Evolutionary conservation across 345 rosid species (phyloP).

Genomic region (Clausena lansium): DNA sequence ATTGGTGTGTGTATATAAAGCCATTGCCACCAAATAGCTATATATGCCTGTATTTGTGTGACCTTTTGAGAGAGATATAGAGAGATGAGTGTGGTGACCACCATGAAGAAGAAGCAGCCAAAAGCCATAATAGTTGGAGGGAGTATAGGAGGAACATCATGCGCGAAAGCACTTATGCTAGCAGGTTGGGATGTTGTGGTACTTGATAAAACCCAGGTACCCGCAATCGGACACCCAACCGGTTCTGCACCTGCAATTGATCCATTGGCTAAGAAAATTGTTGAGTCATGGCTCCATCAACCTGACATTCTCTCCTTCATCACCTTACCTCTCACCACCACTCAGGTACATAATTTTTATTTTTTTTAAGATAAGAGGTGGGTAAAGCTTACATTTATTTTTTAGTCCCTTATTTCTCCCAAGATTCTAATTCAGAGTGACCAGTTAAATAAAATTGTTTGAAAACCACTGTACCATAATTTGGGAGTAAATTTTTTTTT

Average conservation of each 20-base stretch:
- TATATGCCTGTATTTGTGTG: no score
- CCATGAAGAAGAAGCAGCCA: slow-evolving; percentile 19
- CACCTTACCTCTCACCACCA: slow-evolving; percentile 54
- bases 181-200: slow-evolving; percentile 67
- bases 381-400: no score
- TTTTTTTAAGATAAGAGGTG: no score
- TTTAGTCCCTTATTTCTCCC: no score
- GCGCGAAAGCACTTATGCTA: slow-evolving; percentile 57
- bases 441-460: no score
- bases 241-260: slow-evolving; percentile 77
- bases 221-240: slow-evolving; percentile 59
- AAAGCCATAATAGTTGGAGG: slow-evolving; percentile 71
- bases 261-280: slow-evolving; percentile 36
- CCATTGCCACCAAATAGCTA: no score
- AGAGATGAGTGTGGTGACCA: slow-evolving; percentile 20
- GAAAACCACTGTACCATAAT: no score
- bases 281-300: slow-evolving; percentile 48
- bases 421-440: no score
- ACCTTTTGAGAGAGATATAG: no score
- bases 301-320: slow-evolving; percentile 42
- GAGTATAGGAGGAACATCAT: slow-evolving; percentile 66
- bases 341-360: no score
- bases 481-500: no score
- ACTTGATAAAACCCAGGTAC: slow-evolving; percentile 51
- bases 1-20: no score